phyloP scores from a whole-genome alignment of 1,139 yeast genomes.

The Kodamaea anthophila region DNA sequence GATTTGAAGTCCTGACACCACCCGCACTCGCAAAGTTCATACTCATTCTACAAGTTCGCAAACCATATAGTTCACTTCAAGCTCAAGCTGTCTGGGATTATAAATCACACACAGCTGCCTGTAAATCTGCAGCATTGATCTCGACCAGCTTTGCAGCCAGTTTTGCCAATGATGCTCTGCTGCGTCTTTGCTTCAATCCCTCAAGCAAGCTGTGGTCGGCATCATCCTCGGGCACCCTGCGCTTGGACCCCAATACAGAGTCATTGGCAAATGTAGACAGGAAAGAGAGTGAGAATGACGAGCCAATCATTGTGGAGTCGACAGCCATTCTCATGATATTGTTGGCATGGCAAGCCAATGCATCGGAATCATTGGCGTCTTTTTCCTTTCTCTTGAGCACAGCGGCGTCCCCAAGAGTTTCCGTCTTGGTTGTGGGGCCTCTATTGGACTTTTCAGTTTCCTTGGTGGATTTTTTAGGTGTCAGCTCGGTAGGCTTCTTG shows the following conservation, averaged over 20 bases:
- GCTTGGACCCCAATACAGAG: conserved; percentile 19
- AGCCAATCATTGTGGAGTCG: conserved; percentile 43
- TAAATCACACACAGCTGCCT: conserved; percentile 21
- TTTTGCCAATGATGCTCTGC: conserved; percentile 12
- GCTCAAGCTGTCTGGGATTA: too few relatives aligned
- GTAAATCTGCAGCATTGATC: conserved; percentile 34
- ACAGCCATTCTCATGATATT: conserved; percentile 45
- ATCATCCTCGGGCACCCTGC: conserved; percentile 22
- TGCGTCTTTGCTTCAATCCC: conserved; percentile 19
- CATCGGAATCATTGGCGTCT: conserved; percentile 23
- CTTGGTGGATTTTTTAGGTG: conserved; percentile 19
- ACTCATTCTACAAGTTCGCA: too few relatives aligned
- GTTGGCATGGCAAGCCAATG: conserved; percentile 45
- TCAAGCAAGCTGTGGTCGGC: conserved; percentile 28
- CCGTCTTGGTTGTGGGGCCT: too few relatives aligned
- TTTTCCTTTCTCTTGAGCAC: conserved; percentile 4
- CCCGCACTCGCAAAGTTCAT: too few relatives aligned
- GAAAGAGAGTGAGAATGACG: conserved; percentile 31
- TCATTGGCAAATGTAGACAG: conserved; percentile 32
- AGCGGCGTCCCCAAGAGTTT: background rate
- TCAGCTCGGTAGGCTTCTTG: conserved; percentile 18
- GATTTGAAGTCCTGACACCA: too few relatives aligned
- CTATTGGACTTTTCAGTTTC: conserved; percentile 10
- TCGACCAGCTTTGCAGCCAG: conserved; percentile 23
- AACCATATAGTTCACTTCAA: too few relatives aligned